Evolutionary conservation across 78 protist genomes (phyloP), one percentile per base, ranked within the genome.

Genomic region (Corallochytrium limacisporum): DNA sequence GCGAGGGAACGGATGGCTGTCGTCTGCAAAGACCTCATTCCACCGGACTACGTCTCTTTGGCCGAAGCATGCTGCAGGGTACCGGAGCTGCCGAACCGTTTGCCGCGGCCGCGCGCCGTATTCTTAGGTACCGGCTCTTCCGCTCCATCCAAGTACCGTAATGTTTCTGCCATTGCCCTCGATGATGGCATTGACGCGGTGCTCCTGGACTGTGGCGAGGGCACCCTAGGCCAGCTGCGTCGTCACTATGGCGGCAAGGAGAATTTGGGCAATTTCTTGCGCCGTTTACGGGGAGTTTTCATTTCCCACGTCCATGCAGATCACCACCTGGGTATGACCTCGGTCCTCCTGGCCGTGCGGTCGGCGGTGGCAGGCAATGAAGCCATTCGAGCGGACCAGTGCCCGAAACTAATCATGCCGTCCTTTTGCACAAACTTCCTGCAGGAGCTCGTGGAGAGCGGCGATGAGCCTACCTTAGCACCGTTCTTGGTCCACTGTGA

Each of bases 301-400:
- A 57, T 93, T 26, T 91, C 95, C 9, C 97, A 95, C 84, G 59
- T 86, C 72, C 99, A 95, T 59, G 99, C 96, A 13, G 99, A 95
- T 78, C 99, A 95, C 69, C 89, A 86, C 59, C 65, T 92, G 9
- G 99, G 99, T n/a, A 47, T 83, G 55, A 20, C 22, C 16, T 28
- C 18, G 0, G 50, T 69, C 60, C 44, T 3, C 22, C 29, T 20
- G 4, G 8, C 31, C n/a, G 35, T 31, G 37, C 15, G 15, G 54
- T 16, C 16, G 7, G 12, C 22, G 44, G 29, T 22, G 28, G 4
- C 16, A 12, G 1, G 20, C 9, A 18, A 8, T 5, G 9, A 13
- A 5, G 70, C 24, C 33, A 15, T 3, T 36, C 10, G 28, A 9
- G 3, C 6, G 57, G 7, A 36, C 35, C 16, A 6, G 57, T 10